A percentile compares a stretch with the other conserved stretches of the same genome.
Evolutionary conservation across 768 basidiomycete genomes (phyloP).

Genomic region (Crepidotus variabilis): DNA sequence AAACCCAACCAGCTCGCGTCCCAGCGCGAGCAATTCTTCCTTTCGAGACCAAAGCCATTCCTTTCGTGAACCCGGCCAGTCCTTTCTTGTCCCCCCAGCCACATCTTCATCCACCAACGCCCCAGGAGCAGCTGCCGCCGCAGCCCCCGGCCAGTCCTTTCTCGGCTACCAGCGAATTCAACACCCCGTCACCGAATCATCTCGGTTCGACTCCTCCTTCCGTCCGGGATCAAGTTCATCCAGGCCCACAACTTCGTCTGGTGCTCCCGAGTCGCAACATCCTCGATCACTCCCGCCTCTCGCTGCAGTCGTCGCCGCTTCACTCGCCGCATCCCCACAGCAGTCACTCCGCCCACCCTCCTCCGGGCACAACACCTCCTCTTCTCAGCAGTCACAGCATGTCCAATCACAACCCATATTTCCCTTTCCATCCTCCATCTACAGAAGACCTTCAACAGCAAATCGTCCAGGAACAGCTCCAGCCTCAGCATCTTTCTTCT

Average conservation of each 20-base stretch:
- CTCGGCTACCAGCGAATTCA: slow-evolving; percentile 46
- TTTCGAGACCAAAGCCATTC: slow-evolving; percentile 40
- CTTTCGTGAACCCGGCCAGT: slow-evolving; percentile 79
- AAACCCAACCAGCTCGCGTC: slow-evolving; percentile 7
- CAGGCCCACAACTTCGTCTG: slow-evolving; percentile 52
- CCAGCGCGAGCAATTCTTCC: slow-evolving; percentile 7
- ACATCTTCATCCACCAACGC: slow-evolving; percentile 10
- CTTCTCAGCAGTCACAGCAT: slow-evolving; percentile 33
- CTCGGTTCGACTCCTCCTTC: slow-evolving; percentile 15
- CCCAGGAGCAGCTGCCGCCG: slow-evolving; percentile 27
- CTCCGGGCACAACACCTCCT: slow-evolving; percentile 17
- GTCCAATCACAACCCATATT: slow-evolving; percentile 46
- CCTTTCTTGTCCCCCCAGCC: slow-evolving; percentile 57
- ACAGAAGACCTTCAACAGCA: slow-evolving; percentile 56
- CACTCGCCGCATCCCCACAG: slow-evolving; percentile 39
- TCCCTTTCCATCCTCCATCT: slow-evolving; percentile 53
- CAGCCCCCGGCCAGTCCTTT: slow-evolving; percentile 63
- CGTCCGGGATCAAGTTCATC: slow-evolving; percentile 29
- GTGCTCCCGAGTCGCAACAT: slow-evolving; percentile 28
- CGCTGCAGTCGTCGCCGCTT: slow-evolving; percentile 73
- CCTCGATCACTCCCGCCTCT: slow-evolving; percentile 62
- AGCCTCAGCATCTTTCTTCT: slow-evolving; percentile 60
- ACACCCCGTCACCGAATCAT: slow-evolving; percentile 26
- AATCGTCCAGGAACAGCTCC: slow-evolving; percentile 71
- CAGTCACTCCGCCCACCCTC: slow-evolving; percentile 9